phyloP scores from a whole-genome alignment of 2,329 filamentous ascomycete species.

The Sclerotinia minor region DNA sequence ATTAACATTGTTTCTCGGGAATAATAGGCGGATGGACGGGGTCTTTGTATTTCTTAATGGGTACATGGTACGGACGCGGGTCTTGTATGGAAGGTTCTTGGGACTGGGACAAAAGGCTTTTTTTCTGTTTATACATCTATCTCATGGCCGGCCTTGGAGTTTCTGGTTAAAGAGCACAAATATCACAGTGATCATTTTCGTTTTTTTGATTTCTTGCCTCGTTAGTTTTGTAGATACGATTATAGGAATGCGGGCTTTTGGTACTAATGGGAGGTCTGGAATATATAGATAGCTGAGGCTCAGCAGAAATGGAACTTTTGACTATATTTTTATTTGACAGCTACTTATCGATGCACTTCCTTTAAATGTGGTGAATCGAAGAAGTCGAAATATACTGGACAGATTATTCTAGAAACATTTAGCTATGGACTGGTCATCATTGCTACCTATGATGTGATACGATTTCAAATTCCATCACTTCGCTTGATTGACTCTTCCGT shows the following conservation, averaged over 20 bases:
- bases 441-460: too few relatives aligned
- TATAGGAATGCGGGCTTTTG: background rate
- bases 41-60: conserved; percentile 4
- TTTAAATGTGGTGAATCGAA: too few relatives aligned
- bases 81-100: conserved; percentile 2
- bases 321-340: background rate
- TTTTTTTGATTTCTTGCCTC: background rate
- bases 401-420: too few relatives aligned
- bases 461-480: too few relatives aligned
- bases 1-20: background rate
- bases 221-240: conserved; percentile 3
- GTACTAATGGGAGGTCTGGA: background rate
- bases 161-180: background rate
- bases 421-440: too few relatives aligned
- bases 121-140: background rate
- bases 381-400: too few relatives aligned
- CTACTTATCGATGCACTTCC: background rate
- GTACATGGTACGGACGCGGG: conserved; percentile 6
- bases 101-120: background rate
- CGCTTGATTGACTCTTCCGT: too few relatives aligned
- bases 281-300: background rate
- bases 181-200: background rate
- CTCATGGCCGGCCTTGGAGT: background rate
- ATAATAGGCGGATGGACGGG: background rate
- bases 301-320: background rate